A percentile compares a stretch with the other conserved stretches of the same genome.
These are phyloP conservation scores for Coccomyxa sp. DNA, from an alignment of 139 green algal genomes.

Conservation along the genomic window DNA sequence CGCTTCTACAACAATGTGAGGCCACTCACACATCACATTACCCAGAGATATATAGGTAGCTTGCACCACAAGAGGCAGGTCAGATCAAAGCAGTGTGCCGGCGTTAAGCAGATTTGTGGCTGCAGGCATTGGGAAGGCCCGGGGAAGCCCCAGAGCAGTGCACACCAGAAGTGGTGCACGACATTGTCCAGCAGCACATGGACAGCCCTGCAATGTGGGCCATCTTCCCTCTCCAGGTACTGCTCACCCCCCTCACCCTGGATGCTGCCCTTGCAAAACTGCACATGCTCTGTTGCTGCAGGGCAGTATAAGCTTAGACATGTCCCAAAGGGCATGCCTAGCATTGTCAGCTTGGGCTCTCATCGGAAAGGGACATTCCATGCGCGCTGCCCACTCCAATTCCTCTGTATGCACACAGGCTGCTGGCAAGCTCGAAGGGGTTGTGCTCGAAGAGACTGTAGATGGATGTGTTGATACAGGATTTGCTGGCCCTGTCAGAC, in stretches of 20 bases:
- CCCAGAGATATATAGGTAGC: background rate
- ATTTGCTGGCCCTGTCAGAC: slow-evolving; percentile 49
- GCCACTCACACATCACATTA: background rate
- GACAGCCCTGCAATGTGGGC: slow-evolving; percentile 65
- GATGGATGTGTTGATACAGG: slow-evolving; percentile 57
- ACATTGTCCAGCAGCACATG: slow-evolving; percentile 85
- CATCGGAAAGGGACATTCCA: too few species aligned
- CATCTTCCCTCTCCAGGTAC: slow-evolving; percentile 87
- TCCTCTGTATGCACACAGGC: background rate
- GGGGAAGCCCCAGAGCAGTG: slow-evolving; percentile 43
- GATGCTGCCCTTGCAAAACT: background rate
- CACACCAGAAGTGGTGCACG: slow-evolving; percentile 70
- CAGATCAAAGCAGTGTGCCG: background rate
- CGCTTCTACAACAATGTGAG: slow-evolving; percentile 63
- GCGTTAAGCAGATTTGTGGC: background rate
- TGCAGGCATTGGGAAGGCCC: background rate
- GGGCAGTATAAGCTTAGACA: background rate
- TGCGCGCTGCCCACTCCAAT: too few species aligned
- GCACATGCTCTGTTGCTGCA: background rate
- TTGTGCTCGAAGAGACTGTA: too few species aligned
- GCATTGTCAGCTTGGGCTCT: background rate
- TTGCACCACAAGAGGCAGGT: background rate
- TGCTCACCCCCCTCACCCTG: background rate
- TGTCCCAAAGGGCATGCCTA: background rate
- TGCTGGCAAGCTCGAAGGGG: background rate